A percentile compares a stretch with the other conserved stretches of the same genome.
phyloP scores from a whole-genome alignment of 179 eudicot genomes.

The Sideroxylon spinosum region DNA sequence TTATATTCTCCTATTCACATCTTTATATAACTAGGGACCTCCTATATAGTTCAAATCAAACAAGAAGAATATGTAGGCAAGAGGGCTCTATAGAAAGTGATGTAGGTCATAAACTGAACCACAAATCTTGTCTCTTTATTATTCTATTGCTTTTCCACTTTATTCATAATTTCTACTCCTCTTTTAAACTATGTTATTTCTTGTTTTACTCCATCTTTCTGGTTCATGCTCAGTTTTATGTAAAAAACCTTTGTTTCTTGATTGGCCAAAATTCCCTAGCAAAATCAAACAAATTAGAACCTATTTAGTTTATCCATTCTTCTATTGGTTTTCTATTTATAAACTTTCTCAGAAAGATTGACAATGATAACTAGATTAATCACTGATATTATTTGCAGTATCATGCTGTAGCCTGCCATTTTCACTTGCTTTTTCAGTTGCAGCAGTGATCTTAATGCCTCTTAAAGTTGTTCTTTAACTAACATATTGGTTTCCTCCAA shows the following conservation, averaged over 20 bases:
- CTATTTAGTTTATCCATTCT: neutral
- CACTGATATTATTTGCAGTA: neutral
- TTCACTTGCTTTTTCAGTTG: neutral
- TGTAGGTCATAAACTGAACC: neutral
- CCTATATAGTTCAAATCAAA: too few species aligned
- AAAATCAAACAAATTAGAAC: neutral
- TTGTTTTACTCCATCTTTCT: neutral
- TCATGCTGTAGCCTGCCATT: too few species aligned
- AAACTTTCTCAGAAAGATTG: neutral
- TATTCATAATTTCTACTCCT: too few species aligned
- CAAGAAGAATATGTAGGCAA: too few species aligned
- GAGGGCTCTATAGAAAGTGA: too few species aligned
- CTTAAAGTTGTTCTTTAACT: neutral
- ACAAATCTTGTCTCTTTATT: too few species aligned
- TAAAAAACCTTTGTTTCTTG: neutral
- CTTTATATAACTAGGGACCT: too few species aligned
- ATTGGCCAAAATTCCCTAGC: neutral
- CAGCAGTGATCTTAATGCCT: neutral
- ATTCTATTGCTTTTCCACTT: too few species aligned
- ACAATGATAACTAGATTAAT: neutral
- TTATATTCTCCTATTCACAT: too few species aligned
- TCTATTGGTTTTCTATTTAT: neutral
- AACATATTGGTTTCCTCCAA: neutral
- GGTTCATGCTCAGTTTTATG: neutral
- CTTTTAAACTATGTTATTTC: neutral